phyloP scores from a whole-genome alignment of 2,329 filamentous ascomycete genomes.

The Gnomoniopsis sp. region DNA sequence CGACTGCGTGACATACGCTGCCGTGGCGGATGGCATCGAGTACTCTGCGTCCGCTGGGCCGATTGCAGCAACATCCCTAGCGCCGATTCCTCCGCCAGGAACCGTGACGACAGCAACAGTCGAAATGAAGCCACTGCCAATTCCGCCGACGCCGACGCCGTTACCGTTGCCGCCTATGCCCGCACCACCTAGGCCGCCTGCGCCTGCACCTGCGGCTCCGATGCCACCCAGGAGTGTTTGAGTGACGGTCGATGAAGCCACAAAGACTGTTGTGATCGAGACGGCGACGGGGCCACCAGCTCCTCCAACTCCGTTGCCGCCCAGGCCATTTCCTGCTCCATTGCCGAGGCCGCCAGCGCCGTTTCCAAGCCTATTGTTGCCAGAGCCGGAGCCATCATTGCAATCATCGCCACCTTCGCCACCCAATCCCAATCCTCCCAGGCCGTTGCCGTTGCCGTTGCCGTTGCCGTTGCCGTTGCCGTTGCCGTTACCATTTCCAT shows the following conservation, averaged over 20 bases:
- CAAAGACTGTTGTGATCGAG: constrained; percentile 3
- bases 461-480: constrained; percentile 6
- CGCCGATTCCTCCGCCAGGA: constrained; percentile 13
- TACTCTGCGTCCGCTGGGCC: constrained; percentile 7
- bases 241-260: constrained; percentile 3
- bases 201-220: constrained; percentile 1
- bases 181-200: constrained; percentile 1
- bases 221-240: not conserved
- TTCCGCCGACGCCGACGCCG: constrained; percentile 1
- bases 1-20: constrained; percentile 14
- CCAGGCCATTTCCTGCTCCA: not conserved
- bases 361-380: not conserved
- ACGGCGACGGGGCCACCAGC: not conserved
- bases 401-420: constrained; percentile 6
- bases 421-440: not conserved
- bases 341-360: constrained; percentile 1
- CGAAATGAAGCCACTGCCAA: constrained; percentile 13
- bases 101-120: constrained; percentile 16
- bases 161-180: constrained; percentile 1
- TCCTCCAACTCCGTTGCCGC: constrained; percentile 3
- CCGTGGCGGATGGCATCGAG: constrained; percentile 10
- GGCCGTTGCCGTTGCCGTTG: not conserved
- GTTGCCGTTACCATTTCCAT: not conserved
- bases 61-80: constrained; percentile 10
- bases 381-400: not conserved